phyloP scores from a whole-genome alignment of 2,329 filamentous ascomycete genomes.

The Cyphellophora europaea region DNA sequence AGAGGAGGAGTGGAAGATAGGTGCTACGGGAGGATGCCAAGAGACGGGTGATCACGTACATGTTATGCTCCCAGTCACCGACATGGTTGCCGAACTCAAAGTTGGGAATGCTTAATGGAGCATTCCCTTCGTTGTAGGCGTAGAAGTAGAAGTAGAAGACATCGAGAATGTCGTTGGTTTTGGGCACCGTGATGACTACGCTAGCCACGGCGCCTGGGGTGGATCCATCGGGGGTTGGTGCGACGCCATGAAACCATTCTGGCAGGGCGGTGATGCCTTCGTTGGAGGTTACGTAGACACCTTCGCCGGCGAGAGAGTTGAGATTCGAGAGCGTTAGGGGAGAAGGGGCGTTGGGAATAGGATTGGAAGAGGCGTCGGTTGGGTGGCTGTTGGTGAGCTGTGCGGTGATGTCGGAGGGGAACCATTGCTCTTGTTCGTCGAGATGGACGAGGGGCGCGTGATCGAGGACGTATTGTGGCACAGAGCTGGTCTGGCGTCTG shows the following conservation, averaged over 20 bases:
- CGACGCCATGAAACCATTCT: constrained; percentile 42
- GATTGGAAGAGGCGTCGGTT: constrained; percentile 29
- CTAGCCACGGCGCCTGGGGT: constrained; percentile 41
- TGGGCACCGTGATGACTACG: constrained; percentile 49
- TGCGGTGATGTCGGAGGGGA: constrained; percentile 39
- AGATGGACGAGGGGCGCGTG: constrained; percentile 42
- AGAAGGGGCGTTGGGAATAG: constrained; percentile 26
- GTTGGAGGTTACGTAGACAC: constrained; percentile 41
- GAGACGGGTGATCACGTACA: constrained; percentile 4
- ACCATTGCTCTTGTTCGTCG: constrained; percentile 38
- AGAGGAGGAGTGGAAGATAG: too few relatives aligned
- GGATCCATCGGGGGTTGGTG: constrained; percentile 41
- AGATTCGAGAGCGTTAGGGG: constrained; percentile 40
- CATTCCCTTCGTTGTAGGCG: constrained; percentile 35
- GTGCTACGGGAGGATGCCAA: too few relatives aligned
- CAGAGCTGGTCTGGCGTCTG: too few relatives aligned
- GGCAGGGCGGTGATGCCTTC: constrained; percentile 38
- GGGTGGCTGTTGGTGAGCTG: constrained; percentile 39
- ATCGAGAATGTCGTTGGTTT: constrained; percentile 44
- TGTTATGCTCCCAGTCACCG: constrained; percentile 46
- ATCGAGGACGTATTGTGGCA: constrained; percentile 2
- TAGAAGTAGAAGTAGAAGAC: constrained; percentile 58
- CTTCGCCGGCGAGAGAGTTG: constrained; percentile 35
- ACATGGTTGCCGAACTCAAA: constrained; percentile 51
- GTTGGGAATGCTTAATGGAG: constrained; percentile 24